These are phyloP conservation scores for Oryza glaberrima DNA, from an alignment of 176 grass and related monocot genomes.

Conservation along the genomic window DNA sequence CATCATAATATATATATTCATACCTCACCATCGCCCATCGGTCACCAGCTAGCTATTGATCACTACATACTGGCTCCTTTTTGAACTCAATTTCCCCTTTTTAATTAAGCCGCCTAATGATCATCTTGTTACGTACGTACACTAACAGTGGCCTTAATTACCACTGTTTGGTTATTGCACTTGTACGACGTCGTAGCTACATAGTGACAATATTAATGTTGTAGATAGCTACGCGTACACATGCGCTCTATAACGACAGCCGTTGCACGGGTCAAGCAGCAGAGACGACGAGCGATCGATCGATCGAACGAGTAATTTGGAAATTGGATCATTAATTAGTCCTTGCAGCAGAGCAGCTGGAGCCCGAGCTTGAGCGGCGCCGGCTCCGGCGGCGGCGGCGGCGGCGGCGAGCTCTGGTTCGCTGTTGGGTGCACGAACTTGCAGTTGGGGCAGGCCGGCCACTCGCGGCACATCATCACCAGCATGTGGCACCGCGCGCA, in stretches of 20 bases:
- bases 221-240: neutral
- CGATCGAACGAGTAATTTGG: neutral
- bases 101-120: neutral
- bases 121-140: constrained; percentile 25
- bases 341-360: constrained; percentile 75
- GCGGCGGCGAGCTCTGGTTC: neutral
- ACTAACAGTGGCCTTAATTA: constrained; percentile 29
- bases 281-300: constrained; percentile 10
- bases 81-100: neutral
- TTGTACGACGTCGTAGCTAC: constrained; percentile 29
- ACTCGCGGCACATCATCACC: constrained; percentile 83
- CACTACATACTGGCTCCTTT: neutral
- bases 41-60: constrained; percentile 3
- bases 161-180: constrained; percentile 27
- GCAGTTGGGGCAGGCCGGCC: constrained; percentile 91
- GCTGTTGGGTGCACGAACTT: constrained; percentile 71
- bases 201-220: neutral
- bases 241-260: constrained; percentile 10
- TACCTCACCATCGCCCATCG: neutral
- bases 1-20: constrained; percentile 30
- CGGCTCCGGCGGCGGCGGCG: constrained; percentile 26
- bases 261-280: neutral
- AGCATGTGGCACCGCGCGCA: constrained; percentile 89
- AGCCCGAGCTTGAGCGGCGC: constrained; percentile 60
- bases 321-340: constrained; percentile 39